Conservation (phyloP, 305 asterid genomes). For the Solanum aculeatissimum region DNA sequence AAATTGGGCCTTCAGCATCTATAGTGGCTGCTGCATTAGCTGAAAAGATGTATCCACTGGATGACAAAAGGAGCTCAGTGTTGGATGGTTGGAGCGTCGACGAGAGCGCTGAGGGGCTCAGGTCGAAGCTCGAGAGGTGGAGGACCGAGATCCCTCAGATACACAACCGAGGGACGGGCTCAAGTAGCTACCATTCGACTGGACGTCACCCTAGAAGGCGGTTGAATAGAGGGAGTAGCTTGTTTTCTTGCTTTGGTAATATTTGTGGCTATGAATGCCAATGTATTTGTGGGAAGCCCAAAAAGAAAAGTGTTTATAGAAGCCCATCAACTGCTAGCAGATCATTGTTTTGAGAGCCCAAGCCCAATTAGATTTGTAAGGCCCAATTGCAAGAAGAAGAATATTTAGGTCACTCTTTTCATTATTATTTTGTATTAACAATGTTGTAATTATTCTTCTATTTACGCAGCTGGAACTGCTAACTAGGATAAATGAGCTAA, state of each 20-base stretch:
- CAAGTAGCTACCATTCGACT: constrained; percentile 38
- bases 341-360: not conserved
- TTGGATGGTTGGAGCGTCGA: constrained; percentile 82
- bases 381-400: not conserved
- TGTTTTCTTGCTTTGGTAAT: constrained; percentile 75
- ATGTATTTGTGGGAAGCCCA: constrained; percentile 69
- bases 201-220: constrained; percentile 17
- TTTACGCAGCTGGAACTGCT: too few species aligned
- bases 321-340: constrained; percentile 29
- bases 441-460: not conserved
- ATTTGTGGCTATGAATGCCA: constrained; percentile 72
- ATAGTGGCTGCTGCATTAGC: constrained; percentile 69
- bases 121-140: constrained; percentile 86
- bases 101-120: constrained; percentile 72
- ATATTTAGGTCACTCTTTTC: not conserved
- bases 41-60: constrained; percentile 38
- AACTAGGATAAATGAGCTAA: too few species aligned
- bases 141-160: constrained; percentile 58
- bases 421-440: not conserved
- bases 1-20: constrained; percentile 80
- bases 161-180: constrained; percentile 39
- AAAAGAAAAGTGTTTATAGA: constrained; percentile 3
- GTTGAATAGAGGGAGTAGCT: constrained; percentile 6
- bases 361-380: not conserved
- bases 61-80: constrained; percentile 57